Conservation (phyloP, 148 eudicot genomes). For the Rhododendron ovatum region DNA sequence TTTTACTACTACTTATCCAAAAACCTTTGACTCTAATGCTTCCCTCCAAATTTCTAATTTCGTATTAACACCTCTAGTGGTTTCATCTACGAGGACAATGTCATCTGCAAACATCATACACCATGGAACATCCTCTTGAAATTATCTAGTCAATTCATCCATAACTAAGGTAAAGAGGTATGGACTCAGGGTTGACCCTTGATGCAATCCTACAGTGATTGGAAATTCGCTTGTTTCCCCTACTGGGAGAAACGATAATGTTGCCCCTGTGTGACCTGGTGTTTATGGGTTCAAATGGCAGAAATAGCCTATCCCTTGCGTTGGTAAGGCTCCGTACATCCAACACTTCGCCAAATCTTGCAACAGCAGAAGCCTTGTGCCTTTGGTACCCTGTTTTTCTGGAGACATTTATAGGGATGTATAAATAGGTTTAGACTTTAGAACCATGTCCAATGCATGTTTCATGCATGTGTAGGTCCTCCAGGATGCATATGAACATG, state of each 20-base stretch:
- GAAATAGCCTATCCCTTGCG: background rate
- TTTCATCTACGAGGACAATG: too few relatives aligned
- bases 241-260: background rate
- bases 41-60: too few relatives aligned
- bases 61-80: too few relatives aligned
- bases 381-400: background rate
- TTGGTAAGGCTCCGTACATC: background rate
- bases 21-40: too few relatives aligned
- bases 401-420: background rate
- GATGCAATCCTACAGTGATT: too few relatives aligned
- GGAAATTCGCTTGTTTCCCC: too few relatives aligned
- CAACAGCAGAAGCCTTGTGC: background rate
- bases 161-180: too few relatives aligned
- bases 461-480: background rate
- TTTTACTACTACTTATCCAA: too few relatives aligned
- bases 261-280: background rate
- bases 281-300: background rate
- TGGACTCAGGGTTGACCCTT: too few relatives aligned
- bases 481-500: background rate
- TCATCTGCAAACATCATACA: too few relatives aligned
- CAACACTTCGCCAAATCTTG: background rate
- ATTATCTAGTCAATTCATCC: too few relatives aligned
- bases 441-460: background rate
- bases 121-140: too few relatives aligned
- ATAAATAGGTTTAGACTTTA: background rate